Percentiles rank a stretch among this genome's conserved stretches.
phyloP scores from a whole-genome alignment of 352 stramenopile species.

The Peronospora tabacina region DNA sequence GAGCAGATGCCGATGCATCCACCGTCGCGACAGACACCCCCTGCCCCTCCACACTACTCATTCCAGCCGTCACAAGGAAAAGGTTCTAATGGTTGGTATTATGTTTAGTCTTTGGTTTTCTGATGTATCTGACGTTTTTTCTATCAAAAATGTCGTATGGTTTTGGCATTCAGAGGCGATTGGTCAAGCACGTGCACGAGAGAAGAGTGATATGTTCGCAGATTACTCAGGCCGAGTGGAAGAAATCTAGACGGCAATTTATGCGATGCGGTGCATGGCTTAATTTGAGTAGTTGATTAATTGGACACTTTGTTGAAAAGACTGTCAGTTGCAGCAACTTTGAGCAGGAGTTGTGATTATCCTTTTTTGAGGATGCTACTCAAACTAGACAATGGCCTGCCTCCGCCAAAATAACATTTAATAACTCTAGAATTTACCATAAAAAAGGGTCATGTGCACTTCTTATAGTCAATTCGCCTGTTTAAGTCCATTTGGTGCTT shows the following conservation, averaged over 20 bases:
- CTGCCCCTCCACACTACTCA: conserved; percentile 66
- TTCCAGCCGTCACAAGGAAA: conserved; percentile 51
- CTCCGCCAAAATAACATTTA: too few species aligned
- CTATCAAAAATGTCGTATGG: neutral
- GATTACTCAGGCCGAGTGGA: conserved; percentile 60
- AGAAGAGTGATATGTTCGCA: conserved; percentile 62
- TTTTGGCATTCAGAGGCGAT: conserved; percentile 11
- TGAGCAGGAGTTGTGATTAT: neutral
- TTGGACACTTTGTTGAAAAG: neutral
- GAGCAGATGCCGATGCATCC: conserved; percentile 50
- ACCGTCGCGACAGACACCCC: conserved; percentile 34
- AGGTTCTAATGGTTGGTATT: conserved; percentile 22
- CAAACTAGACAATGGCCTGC: too few species aligned
- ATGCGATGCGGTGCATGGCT: neutral
- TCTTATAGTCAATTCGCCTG: too few species aligned
- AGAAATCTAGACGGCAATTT: conserved; percentile 37
- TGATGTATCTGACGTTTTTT: neutral
- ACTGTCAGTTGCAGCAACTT: neutral
- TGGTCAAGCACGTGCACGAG: conserved; percentile 32
- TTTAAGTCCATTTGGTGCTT: too few species aligned
- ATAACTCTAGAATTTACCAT: too few species aligned
- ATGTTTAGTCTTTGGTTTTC: neutral
- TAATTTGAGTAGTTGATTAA: neutral
- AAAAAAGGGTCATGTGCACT: too few species aligned
- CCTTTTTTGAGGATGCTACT: neutral